Base-by-base conservation (phyloP, 1,139 yeast genomes). In the Taphrina flavorubra region DNA sequence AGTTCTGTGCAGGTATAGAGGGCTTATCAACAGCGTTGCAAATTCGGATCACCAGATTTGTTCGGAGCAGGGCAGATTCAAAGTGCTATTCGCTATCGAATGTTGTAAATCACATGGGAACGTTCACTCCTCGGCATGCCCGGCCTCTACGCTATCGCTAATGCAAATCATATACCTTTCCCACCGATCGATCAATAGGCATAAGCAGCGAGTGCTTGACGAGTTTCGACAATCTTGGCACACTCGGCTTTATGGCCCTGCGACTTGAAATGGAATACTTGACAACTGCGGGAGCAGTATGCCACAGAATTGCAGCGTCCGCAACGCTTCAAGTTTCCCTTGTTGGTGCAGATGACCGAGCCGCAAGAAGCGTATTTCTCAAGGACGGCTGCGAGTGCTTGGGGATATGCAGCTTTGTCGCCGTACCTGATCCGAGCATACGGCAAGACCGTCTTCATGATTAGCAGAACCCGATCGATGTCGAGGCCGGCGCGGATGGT, bases 231-330 rank as follows among this genome's bases (percentile, higher is more conserved):
- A 10, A 58, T 58, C n/a, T n/a, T 34, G 36, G 46, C 31, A 16
- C 65, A 60, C 11, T 18, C 47, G 6, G 55, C 37, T 36, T 49
- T 47, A 56, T 60, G 65, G 16, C 65, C 65, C 20, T 60, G 65
- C 11, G 61, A 46, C 61, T 63, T 63, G 61, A 46, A 63, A 31
- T 63, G 61, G 37, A 57, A 47, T 3, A 63, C 39, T 47, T 63
- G 67, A 51, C 67, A 63, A 37, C 42, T 57, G 37, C 61, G 7
- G 39, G 47, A 34, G 47, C 67, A 63, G 39, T 63, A 63, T 18
- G 31, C 13, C 18, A 51, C 67, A 36, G 53, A 44, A 18, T 53
- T 20, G 49, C 67, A 63, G 8, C 61, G 61, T 10, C 61, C 61
- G 34, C 67, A 63, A 11, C 40, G 46, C 55, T 20, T 36, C 61